Conservation (phyloP, 1,284 basidiomycete species). For the Bjerkandera adusta region DNA sequence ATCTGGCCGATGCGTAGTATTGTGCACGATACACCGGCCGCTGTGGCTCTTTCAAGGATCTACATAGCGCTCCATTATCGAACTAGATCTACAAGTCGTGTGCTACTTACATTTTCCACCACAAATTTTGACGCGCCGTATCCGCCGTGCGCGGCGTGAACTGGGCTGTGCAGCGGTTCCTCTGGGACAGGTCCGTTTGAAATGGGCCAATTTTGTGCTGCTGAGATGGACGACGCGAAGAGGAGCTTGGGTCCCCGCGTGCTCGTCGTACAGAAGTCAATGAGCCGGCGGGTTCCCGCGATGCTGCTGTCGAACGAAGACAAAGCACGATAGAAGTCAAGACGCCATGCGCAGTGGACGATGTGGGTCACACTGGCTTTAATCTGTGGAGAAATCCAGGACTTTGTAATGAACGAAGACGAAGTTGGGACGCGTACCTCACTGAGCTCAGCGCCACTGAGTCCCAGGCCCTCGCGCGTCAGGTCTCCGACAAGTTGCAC, state of each 20-base stretch:
- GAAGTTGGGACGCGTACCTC: slow-evolving; percentile 1
- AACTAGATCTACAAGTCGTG: background rate
- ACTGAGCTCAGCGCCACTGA: background rate
- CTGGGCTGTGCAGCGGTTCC: background rate
- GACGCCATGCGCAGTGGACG: slow-evolving; percentile 28
- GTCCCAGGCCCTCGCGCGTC: background rate
- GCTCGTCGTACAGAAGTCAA: slow-evolving; percentile 21
- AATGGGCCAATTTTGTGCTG: slow-evolving; percentile 3
- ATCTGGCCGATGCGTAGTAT: too few species aligned
- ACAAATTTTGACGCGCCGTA: slow-evolving; percentile 7
- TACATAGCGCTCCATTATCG: too few species aligned
- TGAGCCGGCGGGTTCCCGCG: slow-evolving; percentile 15
- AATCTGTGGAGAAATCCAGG: too few species aligned
- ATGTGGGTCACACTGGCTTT: slow-evolving; percentile 26
- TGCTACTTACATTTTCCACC: background rate
- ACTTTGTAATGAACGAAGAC: too few species aligned
- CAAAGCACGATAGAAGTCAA: slow-evolving; percentile 24
- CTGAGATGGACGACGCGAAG: slow-evolving; percentile 36
- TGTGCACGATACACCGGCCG: slow-evolving; percentile 1
- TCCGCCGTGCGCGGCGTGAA: background rate
- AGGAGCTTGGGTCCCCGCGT: slow-evolving; percentile 21
- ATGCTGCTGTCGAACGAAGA: slow-evolving; percentile 21
- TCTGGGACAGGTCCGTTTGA: slow-evolving; percentile 1
- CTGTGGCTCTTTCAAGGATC: slow-evolving; percentile 7
- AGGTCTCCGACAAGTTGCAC: background rate